Evolutionary conservation across 352 stramenopile genomes (phyloP).

Genomic region (Pythium phragmiticola): DNA sequence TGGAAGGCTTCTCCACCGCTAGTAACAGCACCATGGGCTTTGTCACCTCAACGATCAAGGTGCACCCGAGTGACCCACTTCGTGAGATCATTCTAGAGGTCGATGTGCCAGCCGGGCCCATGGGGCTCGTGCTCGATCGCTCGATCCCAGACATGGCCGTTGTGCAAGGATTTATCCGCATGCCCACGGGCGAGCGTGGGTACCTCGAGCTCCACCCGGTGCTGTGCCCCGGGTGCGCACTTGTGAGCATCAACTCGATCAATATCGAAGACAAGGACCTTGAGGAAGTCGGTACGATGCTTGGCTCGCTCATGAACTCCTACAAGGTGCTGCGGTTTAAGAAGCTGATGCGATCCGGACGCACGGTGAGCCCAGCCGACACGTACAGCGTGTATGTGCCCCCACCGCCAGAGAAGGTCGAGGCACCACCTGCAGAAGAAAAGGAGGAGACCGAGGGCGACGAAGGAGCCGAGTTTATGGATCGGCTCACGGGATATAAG

Average conservation of each 20-base stretch:
- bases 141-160: conserved; percentile 79
- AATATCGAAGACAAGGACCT: conserved; percentile 72
- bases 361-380: conserved; percentile 70
- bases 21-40: conserved; percentile 22
- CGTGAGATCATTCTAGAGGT: conserved; percentile 83
- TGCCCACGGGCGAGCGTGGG: conserved; percentile 64
- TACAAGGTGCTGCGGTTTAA: conserved; percentile 83
- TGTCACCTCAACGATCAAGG: conserved; percentile 17
- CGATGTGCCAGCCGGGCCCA: conserved; percentile 72
- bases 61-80: conserved; percentile 42
- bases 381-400: conserved; percentile 70
- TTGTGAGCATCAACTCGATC: conserved; percentile 79
- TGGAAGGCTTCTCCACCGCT: conserved; percentile 21
- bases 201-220: conserved; percentile 81
- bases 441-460: conserved; percentile 8
- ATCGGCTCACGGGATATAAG: conserved; percentile 43
- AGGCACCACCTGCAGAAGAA: conserved; percentile 23
- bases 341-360: conserved; percentile 75
- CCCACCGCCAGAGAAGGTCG: conserved; percentile 36
- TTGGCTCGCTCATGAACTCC: conserved; percentile 50
- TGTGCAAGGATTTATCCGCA: conserved; percentile 70
- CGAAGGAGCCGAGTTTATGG: conserved; percentile 42
- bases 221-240: conserved; percentile 70
- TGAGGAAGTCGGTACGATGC: conserved; percentile 65
- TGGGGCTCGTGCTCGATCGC: conserved; percentile 81